Percentiles rank a stretch among this genome's conserved stretches.
Evolutionary conservation across 108 stramenopile genomes (phyloP).

Genomic region (Pseudonitzschia multiseries): DNA sequence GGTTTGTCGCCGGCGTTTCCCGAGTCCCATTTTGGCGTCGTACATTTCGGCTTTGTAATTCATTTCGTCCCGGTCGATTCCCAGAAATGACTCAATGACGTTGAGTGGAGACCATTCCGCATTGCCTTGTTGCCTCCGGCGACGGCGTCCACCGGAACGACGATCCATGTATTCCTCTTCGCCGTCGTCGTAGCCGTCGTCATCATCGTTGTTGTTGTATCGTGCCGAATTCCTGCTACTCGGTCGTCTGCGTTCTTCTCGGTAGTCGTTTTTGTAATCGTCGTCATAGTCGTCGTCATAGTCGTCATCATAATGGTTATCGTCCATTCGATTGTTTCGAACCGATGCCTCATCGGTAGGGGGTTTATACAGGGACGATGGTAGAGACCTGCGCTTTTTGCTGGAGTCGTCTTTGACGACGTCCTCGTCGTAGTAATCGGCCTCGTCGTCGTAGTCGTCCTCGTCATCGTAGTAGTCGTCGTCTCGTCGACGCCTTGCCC

Average conservation of each 20-base stretch:
- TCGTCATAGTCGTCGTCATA: slow-evolving; percentile 18
- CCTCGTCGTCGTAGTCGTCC: neutral
- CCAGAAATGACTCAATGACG: slow-evolving; percentile 38
- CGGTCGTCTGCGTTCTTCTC: neutral
- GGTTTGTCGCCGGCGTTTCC: neutral
- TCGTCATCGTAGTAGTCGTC: slow-evolving; percentile 17
- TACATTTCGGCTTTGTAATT: slow-evolving; percentile 41
- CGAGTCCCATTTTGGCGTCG: slow-evolving; percentile 46
- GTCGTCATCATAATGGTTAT: slow-evolving; percentile 20
- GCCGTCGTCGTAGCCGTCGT: slow-evolving; percentile 16
- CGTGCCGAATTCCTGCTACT: neutral
- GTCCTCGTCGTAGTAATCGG: slow-evolving; percentile 1
- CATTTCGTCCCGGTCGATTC: slow-evolving; percentile 38
- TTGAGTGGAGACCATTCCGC: slow-evolving; percentile 27
- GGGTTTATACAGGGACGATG: neutral
- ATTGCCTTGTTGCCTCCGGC: slow-evolving; percentile 15
- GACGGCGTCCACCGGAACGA: slow-evolving; percentile 29
- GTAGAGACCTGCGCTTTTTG: neutral
- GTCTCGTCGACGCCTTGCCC: neutral
- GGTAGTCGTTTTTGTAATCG: slow-evolving; percentile 17
- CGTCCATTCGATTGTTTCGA: slow-evolving; percentile 1
- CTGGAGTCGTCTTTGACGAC: neutral
- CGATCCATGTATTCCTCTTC: slow-evolving; percentile 21
- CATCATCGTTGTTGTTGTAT: neutral
- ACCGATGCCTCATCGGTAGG: slow-evolving; percentile 4